Evolutionary conservation across 106 monocot genomes (phyloP).

Genomic region (Dendrobium nobile): DNA sequence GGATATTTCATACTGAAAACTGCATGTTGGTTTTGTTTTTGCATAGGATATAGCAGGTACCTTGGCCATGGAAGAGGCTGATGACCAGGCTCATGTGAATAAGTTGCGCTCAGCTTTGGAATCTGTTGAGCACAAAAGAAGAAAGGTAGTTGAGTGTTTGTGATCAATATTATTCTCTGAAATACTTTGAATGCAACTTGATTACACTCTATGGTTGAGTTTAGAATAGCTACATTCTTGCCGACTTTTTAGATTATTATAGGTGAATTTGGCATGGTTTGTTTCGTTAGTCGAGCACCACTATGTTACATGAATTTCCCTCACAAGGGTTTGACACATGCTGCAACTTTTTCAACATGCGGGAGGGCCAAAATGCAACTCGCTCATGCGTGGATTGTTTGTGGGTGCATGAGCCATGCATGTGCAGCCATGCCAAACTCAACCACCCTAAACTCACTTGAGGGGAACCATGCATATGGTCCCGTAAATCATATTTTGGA

Average conservation of each 20-base stretch:
- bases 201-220: not conserved
- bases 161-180: not conserved
- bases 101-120: constrained; percentile 94
- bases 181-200: not conserved
- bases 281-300: not conserved
- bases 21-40: not conserved
- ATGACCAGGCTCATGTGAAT: constrained; percentile 62
- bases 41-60: constrained; percentile 96
- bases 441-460: not conserved
- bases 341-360: not conserved
- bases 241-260: not conserved
- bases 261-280: not conserved
- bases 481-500: no score
- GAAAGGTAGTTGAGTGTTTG: constrained; percentile 49
- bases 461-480: not conserved
- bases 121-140: constrained; percentile 96
- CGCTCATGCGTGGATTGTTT: not conserved
- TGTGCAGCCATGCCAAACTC: not conserved
- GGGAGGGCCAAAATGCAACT: not conserved
- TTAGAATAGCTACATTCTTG: not conserved
- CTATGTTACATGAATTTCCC: not conserved
- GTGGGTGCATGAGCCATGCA: not conserved
- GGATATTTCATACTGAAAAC: not conserved
- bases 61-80: constrained; percentile 88
- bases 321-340: not conserved